Conservation (phyloP, 768 basidiomycete genomes). For the Tricholoma sp. region DNA sequence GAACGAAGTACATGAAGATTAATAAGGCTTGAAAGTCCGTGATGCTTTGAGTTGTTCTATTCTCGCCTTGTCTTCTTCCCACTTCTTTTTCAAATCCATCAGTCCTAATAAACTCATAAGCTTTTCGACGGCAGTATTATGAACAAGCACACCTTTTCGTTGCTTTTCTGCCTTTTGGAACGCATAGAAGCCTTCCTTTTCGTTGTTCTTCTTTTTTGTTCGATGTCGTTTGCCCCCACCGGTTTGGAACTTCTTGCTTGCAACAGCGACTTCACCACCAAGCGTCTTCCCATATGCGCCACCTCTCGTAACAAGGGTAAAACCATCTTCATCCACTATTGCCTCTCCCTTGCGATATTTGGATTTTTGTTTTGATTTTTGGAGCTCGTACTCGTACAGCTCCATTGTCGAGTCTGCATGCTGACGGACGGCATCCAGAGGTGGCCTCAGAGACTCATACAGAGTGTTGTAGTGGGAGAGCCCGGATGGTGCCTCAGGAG, state of each 20-base stretch:
- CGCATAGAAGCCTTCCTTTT: conserved; percentile 78
- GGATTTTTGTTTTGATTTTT: conserved; percentile 54
- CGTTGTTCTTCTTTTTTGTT: conserved; percentile 56
- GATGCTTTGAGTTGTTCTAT: conserved; percentile 76
- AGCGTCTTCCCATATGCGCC: conserved; percentile 86
- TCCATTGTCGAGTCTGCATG: conserved; percentile 79
- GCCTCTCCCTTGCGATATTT: conserved; percentile 80
- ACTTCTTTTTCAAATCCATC: conserved; percentile 72
- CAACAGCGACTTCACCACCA: conserved; percentile 68
- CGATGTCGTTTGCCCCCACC: conserved; percentile 43
- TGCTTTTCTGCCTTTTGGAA: conserved; percentile 92
- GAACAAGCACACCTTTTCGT: conserved; percentile 54
- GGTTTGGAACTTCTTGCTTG: conserved; percentile 64
- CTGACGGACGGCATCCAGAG: conserved; percentile 64
- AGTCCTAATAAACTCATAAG: conserved; percentile 40
- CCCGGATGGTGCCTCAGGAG: conserved; percentile 57
- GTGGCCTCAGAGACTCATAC: conserved; percentile 67
- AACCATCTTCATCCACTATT: conserved; percentile 91
- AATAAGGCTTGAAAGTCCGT: conserved; percentile 86
- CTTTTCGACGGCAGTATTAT: not conserved
- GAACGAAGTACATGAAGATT: conserved; percentile 2
- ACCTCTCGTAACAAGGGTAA: conserved; percentile 89
- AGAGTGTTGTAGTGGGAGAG: conserved; percentile 64
- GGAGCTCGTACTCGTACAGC: conserved; percentile 68
- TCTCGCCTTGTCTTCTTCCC: conserved; percentile 86